Base-by-base conservation (phyloP, 2,329 filamentous ascomycete genomes). In the Colletotrichum sojae region DNA sequence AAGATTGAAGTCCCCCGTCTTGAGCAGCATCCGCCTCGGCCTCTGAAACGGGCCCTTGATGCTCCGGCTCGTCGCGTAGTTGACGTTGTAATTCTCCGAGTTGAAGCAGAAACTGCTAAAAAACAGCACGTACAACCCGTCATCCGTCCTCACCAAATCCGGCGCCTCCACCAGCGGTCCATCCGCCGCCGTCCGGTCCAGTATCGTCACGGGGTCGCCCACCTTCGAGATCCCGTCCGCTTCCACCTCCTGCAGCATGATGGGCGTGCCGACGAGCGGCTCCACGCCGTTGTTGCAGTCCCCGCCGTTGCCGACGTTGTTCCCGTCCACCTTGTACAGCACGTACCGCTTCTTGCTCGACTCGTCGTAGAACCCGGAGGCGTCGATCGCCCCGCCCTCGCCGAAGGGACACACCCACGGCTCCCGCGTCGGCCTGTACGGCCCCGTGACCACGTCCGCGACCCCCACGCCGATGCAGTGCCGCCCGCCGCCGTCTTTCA, bases 271-370 rank as follows among this genome's bases (percentile, higher is more conserved):
- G 12, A 76, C 73, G 12, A 80, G 73, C 10, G 82, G 83, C 25
- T 77, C 75, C 16, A 81, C 77, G n/a, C 75, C 80, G 70, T 85
- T 87, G 51, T 78, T 76, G 69, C 83, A 86, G 69, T 84, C 82
- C 59, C 82, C 80, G n/a, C 80, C 80, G 49, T 77, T 64, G 4
- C 80, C 80, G 43, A 86, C 77, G 66, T 81, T 82, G 77, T 91
- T 92, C 45, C 90, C 90, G 76, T 92, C 90, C 27, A 91, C 81
- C 77, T 92, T 92, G 81, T 90, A 92, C 10, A 87, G 79, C 5
- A 92, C 82, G 74, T 90, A 92, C 6, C 85, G 83, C 39, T 77
- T 83, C 36, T 86, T 86, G 20, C 76, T 79, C 51, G 85, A 83
- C 12, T 76, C 75, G 73, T 92, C 90, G 12, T 79, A 73, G 77